A percentile compares a stretch with the other conserved stretches of the same genome.
phyloP scores from a whole-genome alignment of 257 asterid species.

The Jacaranda mimosifolia region DNA sequence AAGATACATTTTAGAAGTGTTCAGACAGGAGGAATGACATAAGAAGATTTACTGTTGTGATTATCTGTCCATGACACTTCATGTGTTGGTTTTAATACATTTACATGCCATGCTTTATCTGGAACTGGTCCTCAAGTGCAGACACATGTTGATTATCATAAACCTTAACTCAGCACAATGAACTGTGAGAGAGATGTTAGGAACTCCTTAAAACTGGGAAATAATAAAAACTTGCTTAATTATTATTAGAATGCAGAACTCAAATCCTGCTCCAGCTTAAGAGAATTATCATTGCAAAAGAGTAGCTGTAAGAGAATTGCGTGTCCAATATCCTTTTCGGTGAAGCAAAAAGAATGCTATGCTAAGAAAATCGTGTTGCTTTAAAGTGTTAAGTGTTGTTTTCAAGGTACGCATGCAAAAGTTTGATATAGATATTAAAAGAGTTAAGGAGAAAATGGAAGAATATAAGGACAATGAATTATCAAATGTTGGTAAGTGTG shows the following conservation, averaged over 20 bases:
- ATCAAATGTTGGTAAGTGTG: not conserved
- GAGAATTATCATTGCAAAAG: not conserved
- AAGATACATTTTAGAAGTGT: not conserved
- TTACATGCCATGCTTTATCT: not conserved
- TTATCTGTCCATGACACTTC: conserved; percentile 2
- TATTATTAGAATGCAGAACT: not conserved
- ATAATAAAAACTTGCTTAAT: not conserved
- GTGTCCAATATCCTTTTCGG: not conserved
- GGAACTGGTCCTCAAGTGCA: not conserved
- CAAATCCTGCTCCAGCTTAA: not conserved
- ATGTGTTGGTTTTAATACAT: conserved; percentile 17
- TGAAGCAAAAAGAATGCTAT: not conserved
- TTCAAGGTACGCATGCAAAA: not conserved
- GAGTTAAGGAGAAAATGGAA: not conserved
- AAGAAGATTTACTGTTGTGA: not conserved
- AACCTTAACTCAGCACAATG: conserved; percentile 10
- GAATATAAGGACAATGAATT: no score
- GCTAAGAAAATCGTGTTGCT: not conserved
- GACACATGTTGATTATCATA: conserved; percentile 18
- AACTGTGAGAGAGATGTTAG: conserved; percentile 4
- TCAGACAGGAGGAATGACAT: not conserved
- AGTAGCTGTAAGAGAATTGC: not conserved
- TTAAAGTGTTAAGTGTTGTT: not conserved
- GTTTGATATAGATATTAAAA: not conserved
- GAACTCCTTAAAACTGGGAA: not conserved